Evolutionary conservation across 2,329 filamentous ascomycete species (phyloP).

Genomic region (Botryotinia convoluta): DNA sequence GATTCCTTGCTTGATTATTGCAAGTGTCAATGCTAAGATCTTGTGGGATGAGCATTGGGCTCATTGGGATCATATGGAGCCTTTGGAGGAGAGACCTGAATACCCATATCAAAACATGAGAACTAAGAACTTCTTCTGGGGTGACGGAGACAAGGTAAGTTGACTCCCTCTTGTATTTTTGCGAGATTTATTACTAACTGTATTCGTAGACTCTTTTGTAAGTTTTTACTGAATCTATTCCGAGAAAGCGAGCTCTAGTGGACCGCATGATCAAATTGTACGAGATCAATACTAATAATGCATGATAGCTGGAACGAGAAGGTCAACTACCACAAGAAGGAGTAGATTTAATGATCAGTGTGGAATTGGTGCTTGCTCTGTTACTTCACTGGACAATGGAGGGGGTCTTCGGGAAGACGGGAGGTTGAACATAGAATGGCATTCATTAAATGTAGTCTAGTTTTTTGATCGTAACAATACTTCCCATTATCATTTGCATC

Average conservation of each 20-base stretch:
- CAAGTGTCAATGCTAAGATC: conserved; percentile 78
- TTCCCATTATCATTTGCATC: conserved; percentile 20
- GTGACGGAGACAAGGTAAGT: conserved; percentile 88
- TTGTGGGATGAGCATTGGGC: conserved; percentile 97
- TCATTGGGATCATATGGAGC: conserved; percentile 82
- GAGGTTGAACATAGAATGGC: conserved; percentile 19
- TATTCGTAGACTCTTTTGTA: conserved; percentile 60
- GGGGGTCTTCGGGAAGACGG: neutral
- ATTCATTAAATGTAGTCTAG: conserved; percentile 20
- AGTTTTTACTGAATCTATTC: conserved; percentile 39
- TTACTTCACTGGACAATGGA: conserved; percentile 11
- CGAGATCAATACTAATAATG: neutral
- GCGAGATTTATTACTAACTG: conserved; percentile 23
- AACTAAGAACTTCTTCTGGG: conserved; percentile 92
- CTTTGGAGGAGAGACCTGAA: conserved; percentile 86
- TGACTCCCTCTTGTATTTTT: conserved; percentile 18
- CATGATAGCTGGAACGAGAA: conserved; percentile 78
- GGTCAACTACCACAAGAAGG: conserved; percentile 89
- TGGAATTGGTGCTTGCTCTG: neutral
- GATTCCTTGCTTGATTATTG: conserved; percentile 69
- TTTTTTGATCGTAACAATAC: conserved; percentile 18
- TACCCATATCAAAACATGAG: conserved; percentile 99
- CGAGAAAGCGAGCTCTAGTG: conserved; percentile 15
- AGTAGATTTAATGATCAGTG: conserved; percentile 23
- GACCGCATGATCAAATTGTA: neutral